Evolutionary conservation across 768 basidiomycete species (phyloP).

Genomic region (Cytidiella melzeri): DNA sequence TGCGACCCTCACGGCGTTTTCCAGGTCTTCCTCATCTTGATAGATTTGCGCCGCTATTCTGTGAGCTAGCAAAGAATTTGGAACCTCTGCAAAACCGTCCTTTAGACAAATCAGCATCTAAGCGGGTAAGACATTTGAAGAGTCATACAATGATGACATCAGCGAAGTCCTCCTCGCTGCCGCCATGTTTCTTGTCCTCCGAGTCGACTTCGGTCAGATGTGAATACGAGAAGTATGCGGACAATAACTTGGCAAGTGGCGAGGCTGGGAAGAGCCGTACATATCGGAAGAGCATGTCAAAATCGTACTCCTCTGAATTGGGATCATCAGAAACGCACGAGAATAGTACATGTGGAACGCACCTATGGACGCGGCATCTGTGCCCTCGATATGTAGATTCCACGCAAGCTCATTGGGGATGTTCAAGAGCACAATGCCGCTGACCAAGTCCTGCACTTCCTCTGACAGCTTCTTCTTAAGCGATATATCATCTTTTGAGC

Average conservation of each 20-base stretch:
- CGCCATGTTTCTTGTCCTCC: conserved; percentile 20
- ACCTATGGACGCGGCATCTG: conserved; percentile 65
- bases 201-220: conserved; percentile 39
- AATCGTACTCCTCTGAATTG: conserved; percentile 54
- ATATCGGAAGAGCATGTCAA: conserved; percentile 50
- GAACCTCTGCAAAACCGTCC: conserved; percentile 47
- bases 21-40: conserved; percentile 63
- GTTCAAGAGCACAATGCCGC: conserved; percentile 69
- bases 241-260: conserved; percentile 49
- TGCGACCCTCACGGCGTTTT: conserved; percentile 61
- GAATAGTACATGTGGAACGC: conserved; percentile 21
- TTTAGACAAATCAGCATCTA: conserved; percentile 22
- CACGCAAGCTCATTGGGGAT: conserved; percentile 82
- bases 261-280: conserved; percentile 58
- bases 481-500: conserved; percentile 22
- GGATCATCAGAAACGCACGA: conserved; percentile 5
- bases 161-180: conserved; percentile 46
- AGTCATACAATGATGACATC: conserved; percentile 56
- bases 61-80: conserved; percentile 59
- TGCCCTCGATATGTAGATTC: conserved; percentile 69
- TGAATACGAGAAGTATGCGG: conserved; percentile 63
- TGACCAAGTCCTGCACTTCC: conserved; percentile 66
- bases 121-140: conserved; percentile 1
- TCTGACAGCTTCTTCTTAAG: conserved; percentile 43
- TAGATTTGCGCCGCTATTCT: conserved; percentile 64